Conservation (phyloP, 108 stramenopile genomes). For the Nitzschia putrida region DNA sequence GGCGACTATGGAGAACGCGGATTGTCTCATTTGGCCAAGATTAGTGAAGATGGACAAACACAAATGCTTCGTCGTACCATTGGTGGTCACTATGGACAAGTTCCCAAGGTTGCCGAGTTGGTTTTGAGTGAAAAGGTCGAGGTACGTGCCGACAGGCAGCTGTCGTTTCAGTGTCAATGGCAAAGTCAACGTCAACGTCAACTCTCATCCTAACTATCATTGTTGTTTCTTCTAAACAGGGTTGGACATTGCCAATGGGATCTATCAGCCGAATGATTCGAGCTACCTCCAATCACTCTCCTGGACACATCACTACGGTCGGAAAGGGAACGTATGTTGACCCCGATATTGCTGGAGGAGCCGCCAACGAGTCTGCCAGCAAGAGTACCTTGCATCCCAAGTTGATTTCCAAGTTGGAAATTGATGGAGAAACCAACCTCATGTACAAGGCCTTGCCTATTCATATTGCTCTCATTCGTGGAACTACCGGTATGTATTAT, state of each 20-base stretch:
- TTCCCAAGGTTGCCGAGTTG: constrained; percentile 61
- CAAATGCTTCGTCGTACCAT: constrained; percentile 70
- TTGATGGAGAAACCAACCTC: constrained; percentile 44
- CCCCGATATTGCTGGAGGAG: constrained; percentile 62
- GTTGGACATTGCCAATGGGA: constrained; percentile 79
- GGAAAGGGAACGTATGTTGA: constrained; percentile 83
- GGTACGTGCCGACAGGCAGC: too few species aligned
- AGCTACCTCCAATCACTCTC: constrained; percentile 70
- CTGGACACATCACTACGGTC: constrained; percentile 79
- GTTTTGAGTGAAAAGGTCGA: constrained; percentile 66
- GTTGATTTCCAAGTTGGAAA: constrained; percentile 50
- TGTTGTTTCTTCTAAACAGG: constrained; percentile 7
- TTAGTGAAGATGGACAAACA: constrained; percentile 32
- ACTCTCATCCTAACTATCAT: too few species aligned
- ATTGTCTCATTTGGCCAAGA: constrained; percentile 67
- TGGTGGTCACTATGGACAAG: constrained; percentile 81
- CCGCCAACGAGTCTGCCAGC: constrained; percentile 55
- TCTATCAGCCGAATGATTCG: constrained; percentile 81
- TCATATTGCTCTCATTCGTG: constrained; percentile 76
- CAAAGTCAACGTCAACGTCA: too few species aligned
- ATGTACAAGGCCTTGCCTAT: constrained; percentile 83
- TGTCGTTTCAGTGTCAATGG: too few species aligned
- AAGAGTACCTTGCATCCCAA: constrained; percentile 50
- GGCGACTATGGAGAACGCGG: constrained; percentile 58
- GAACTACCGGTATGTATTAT: constrained; percentile 37